A percentile compares a stretch with the other conserved stretches of the same genome.
These are phyloP conservation scores for Termitomyces sp. DNA, from an alignment of 768 basidiomycete species.

Conservation along the genomic window DNA sequence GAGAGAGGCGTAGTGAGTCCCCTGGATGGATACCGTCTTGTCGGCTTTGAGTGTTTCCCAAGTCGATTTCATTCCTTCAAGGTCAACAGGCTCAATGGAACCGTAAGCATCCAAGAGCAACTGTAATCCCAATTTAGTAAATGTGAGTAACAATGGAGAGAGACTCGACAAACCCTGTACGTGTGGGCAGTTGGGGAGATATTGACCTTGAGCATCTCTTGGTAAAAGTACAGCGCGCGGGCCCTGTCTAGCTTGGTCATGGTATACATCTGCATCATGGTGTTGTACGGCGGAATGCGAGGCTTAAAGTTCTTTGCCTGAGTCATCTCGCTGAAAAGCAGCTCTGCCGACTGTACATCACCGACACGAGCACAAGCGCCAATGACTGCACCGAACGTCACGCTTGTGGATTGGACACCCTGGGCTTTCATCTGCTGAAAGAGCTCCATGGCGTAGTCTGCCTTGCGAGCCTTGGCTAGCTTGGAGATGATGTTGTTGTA, in stretches of 20 bases:
- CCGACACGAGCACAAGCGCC: slow-evolving; percentile 93
- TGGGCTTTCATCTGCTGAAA: slow-evolving; percentile 83
- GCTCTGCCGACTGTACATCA: slow-evolving; percentile 76
- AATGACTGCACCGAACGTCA: slow-evolving; percentile 94
- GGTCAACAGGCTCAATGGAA: slow-evolving; percentile 77
- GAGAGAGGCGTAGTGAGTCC: slow-evolving; percentile 67
- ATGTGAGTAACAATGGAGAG: background rate
- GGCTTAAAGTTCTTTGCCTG: slow-evolving; percentile 71
- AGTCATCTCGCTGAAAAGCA: slow-evolving; percentile 84
- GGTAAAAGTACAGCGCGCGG: slow-evolving; percentile 71
- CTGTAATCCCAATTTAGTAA: slow-evolving; percentile 32
- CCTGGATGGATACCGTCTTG: slow-evolving; percentile 35
- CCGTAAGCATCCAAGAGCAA: slow-evolving; percentile 90
- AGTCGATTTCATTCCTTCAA: slow-evolving; percentile 63
- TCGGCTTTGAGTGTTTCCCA: slow-evolving; percentile 59
- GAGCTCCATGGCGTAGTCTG: slow-evolving; percentile 81
- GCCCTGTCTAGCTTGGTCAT: slow-evolving; percentile 85
- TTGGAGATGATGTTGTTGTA: slow-evolving; percentile 98
- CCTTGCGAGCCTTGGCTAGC: slow-evolving; percentile 90
- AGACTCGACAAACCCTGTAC: slow-evolving; percentile 66
- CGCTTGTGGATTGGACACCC: slow-evolving; percentile 65
- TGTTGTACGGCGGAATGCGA: slow-evolving; percentile 94
- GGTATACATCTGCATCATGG: slow-evolving; percentile 97
- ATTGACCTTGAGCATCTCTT: slow-evolving; percentile 53
- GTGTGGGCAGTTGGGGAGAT: slow-evolving; percentile 86